Evolutionary conservation across 495 filamentous ascomycete genomes (phyloP).

Genomic region (Hypoxylon crocopeplum): DNA sequence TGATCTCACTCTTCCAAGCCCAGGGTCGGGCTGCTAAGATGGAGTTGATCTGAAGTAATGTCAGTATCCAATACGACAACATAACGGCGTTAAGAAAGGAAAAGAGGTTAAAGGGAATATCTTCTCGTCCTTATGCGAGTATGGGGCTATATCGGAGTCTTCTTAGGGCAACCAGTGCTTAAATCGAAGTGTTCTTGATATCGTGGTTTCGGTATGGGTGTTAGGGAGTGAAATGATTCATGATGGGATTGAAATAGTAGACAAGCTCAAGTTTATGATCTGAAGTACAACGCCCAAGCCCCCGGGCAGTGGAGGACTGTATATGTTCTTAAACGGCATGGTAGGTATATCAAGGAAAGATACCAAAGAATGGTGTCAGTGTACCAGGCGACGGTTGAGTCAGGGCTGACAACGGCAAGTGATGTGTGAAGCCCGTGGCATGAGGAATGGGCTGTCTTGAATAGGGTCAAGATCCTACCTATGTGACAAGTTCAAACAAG

Average conservation of each 20-base stretch:
- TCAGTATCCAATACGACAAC: slow-evolving; percentile 36
- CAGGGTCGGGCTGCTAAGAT: slow-evolving; percentile 20
- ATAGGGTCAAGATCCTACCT: slow-evolving; percentile 34
- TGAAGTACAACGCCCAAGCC: background rate
- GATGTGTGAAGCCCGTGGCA: slow-evolving; percentile 19
- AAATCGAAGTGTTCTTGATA: slow-evolving; percentile 1
- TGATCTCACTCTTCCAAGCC: slow-evolving; percentile 2
- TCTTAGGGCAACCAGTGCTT: slow-evolving; percentile 5
- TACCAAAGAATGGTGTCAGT: slow-evolving; percentile 37
- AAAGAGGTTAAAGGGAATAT: slow-evolving; percentile 5
- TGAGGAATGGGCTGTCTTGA: slow-evolving; percentile 43
- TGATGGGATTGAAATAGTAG: slow-evolving; percentile 1
- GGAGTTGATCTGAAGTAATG: slow-evolving; percentile 31
- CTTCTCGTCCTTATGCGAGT: slow-evolving; percentile 1
- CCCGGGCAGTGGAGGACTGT: slow-evolving; percentile 1
- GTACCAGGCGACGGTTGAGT: slow-evolving; percentile 33
- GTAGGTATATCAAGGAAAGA: slow-evolving; percentile 8
- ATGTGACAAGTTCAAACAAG: slow-evolving; percentile 17
- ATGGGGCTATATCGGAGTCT: slow-evolving; percentile 2
- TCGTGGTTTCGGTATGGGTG: background rate
- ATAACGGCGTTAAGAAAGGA: slow-evolving; percentile 4
- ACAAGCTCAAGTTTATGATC: background rate
- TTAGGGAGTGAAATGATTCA: slow-evolving; percentile 1
- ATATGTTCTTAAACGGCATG: slow-evolving; percentile 17
- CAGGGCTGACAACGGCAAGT: slow-evolving; percentile 9